Evolutionary conservation across 768 basidiomycete species (phyloP).

Genomic region (Pleurotus salmoneostramineus): DNA sequence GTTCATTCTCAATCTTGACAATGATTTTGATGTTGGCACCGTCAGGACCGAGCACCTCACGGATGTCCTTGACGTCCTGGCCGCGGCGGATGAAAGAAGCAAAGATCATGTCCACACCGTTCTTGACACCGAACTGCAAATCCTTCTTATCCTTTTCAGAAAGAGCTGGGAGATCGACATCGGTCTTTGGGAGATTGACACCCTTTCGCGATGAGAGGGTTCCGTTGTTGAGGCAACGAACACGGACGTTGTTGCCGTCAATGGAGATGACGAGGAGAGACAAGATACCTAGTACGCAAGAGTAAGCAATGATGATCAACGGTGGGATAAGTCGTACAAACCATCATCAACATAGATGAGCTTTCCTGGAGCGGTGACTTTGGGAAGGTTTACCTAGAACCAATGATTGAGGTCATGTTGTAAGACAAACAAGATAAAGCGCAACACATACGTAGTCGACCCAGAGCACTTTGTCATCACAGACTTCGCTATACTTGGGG

Average conservation of each 20-base stretch:
- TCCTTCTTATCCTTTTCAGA: constrained; percentile 99
- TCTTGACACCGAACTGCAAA: constrained; percentile 91
- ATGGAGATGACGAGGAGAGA: constrained; percentile 90
- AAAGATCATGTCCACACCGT: constrained; percentile 98
- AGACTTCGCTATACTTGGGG: constrained; percentile 67
- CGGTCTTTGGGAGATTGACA: constrained; percentile 97
- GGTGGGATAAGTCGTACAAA: constrained; percentile 19
- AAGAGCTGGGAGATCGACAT: constrained; percentile 95
- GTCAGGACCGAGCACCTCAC: constrained; percentile 88
- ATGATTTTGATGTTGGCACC: constrained; percentile 98
- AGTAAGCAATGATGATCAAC: background rate
- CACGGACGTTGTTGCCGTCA: constrained; percentile 76
- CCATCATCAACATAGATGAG: constrained; percentile 98
- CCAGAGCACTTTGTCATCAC: constrained; percentile 83
- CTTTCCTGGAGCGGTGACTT: constrained; percentile 96
- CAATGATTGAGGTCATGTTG: too few species aligned
- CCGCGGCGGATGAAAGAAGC: constrained; percentile 98
- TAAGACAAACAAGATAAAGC: background rate
- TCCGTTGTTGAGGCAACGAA: constrained; percentile 89
- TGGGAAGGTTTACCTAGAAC: constrained; percentile 89
- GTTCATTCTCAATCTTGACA: constrained; percentile 99
- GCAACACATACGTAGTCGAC: constrained; percentile 81
- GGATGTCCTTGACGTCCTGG: constrained; percentile 92
- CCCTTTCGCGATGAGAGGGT: constrained; percentile 95
- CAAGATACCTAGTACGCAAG: constrained; percentile 57